Conservation (phyloP, 2,329 filamentous ascomycete genomes). For the Fusarium mundagurra region DNA sequence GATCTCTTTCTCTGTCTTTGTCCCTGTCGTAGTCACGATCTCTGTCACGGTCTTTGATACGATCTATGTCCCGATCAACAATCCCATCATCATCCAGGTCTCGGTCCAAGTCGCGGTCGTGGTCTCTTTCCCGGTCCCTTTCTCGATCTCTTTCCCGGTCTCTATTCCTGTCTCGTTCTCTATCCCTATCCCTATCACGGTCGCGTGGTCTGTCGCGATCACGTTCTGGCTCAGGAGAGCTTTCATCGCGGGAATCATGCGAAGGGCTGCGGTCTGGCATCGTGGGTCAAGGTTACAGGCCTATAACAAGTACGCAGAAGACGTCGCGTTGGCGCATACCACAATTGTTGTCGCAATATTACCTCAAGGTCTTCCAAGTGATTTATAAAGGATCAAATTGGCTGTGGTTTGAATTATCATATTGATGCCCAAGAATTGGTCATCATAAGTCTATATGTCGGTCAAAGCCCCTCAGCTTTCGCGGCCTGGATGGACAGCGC, state of each 20-base stretch:
- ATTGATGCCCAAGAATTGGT: constrained; percentile 18
- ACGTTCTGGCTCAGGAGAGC: constrained; percentile 34
- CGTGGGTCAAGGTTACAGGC: constrained; percentile 20
- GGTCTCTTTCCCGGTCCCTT: neutral
- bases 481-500: constrained; percentile 25
- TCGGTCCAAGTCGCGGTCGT: constrained; percentile 2
- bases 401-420: constrained; percentile 16
- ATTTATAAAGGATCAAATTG: neutral
- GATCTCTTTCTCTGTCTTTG: constrained; percentile 11
- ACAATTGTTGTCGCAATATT: constrained; percentile 25
- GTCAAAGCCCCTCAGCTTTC: constrained; percentile 40
- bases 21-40: constrained; percentile 10
- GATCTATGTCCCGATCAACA: constrained; percentile 6
- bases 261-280: constrained; percentile 38
- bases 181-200: constrained; percentile 6
- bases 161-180: neutral
- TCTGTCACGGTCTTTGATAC: constrained; percentile 1
- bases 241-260: constrained; percentile 37
- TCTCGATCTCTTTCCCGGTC: neutral
- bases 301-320: constrained; percentile 16
- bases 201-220: constrained; percentile 21
- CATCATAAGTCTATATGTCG: constrained; percentile 21
- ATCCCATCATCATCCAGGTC: constrained; percentile 13
- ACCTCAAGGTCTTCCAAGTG: neutral
- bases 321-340: constrained; percentile 28